Evolutionary conservation across 1,284 basidiomycete genomes (phyloP), one percentile per base, ranked within the genome.

Genomic region (Irpex sp.): DNA sequence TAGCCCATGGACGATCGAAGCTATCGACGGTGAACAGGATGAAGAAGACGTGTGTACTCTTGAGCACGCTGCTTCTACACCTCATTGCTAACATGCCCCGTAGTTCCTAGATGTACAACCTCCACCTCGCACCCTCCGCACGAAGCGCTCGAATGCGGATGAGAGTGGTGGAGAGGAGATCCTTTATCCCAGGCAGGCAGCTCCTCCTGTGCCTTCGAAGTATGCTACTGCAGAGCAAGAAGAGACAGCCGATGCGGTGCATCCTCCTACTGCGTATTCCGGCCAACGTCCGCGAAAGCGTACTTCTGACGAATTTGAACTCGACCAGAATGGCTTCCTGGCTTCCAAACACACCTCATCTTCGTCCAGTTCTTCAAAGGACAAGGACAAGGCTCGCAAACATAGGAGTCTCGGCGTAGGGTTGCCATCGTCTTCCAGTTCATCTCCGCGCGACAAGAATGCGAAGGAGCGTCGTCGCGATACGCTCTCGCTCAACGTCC

Each of bases 1-100:
- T 69, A 93, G 90, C 70, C 91, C 92, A 6, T 93, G 91, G 91
- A 93, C 92, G 9, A 92, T 93, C 66, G 92, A 93, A 69, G 91
- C 91, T 5, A 78, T 92, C 61, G 91, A 93, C 75, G 89, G 88
- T 50, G 91, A 93, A 71, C 74, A 77, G 47, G 89, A 89, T 60
- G 89, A 89, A 60, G 78, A 79, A 61, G 85, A 87, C 67, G 88
- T 88, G 74, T 31, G 79, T 63, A 57, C 63, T 67, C 19, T 49
- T 13, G 1, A 36, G 11, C 19, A 8, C 21, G 35, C 59, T 26
- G n/a, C 43, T 35, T n/a, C 36, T 37, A 59, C 21, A 43, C 39
- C 39, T 61, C 36, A 13, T 39, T 62, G 59, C 46, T 59, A 58
- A 66, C 65, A 66, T 57, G 2, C 26, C 19, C 53, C 63, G 26